Evolutionary conservation across 176 grass and related monocot genomes (phyloP), one percentile per base, ranked within the genome.

Genomic region (Eragrostis curvula): DNA sequence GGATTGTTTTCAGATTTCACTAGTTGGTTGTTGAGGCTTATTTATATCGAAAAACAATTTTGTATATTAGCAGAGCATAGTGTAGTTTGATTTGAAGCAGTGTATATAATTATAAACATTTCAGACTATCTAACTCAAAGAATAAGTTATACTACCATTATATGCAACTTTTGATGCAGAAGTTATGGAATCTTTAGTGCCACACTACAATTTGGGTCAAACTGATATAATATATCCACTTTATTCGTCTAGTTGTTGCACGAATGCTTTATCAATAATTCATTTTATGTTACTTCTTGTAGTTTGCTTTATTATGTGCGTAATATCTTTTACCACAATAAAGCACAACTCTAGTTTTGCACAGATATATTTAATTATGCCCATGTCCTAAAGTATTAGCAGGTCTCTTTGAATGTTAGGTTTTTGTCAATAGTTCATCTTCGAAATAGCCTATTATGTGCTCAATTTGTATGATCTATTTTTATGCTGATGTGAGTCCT

Each of bases 401-500:
- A 3, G 8, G 18, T 46, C 14, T 46, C 24, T 53, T 27, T 77
- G 21, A 75, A 14, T 55, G 10, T 28, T 11, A 58, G 7, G 15
- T 17, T 23, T 72, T 79, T 25, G 12, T 36, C 46, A 23, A 44
- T 21, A 40, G 12, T 71, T 58, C 32, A 25, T 68, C 47, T 15
- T 73, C 9, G 3, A 29, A 59, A 28, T 56, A 25, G 44, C 8
- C 16, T 27, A 29, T 71, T 10, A 60, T 80, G 17, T 47, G 12
- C 0, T 70, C 66, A 42, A 62, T 58, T n/a, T 72, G 5, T 32
- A 58, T 79, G 21, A 66, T 66, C 44, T 44, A 49, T 53, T 0
- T 59, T 69, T 77, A 41, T 75, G 20, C 73, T 78, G 62, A 89
- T 29, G 0, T 32, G 72, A 32, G 17, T 10, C 47, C 44, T 61